Base-by-base conservation (phyloP, 371 early-diverging fungal species). In the Rhizopus stolonifer region DNA sequence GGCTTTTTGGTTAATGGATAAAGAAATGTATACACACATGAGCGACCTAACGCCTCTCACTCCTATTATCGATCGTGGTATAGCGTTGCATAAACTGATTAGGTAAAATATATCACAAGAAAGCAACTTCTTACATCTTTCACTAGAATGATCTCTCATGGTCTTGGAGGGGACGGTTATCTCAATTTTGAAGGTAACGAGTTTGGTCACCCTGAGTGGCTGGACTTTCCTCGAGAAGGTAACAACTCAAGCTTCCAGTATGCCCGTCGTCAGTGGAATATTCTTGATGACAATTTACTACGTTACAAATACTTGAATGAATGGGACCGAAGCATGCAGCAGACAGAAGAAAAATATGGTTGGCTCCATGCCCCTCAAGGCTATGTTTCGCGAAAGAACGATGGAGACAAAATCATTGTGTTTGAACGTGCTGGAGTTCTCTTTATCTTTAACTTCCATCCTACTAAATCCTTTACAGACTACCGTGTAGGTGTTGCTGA, bases 1-100 rank as follows among this genome's bases (percentile, higher is more conserved):
- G 31, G 98, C 96, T 1, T 97, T 97, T 71, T 97, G 98, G 98
- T 70, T 97, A 43, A 97, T 97, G 98, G 98, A 97, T 74, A 91
- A 90, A 77, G 96, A 97, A 70, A 97, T 97, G 98, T 97, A 97
- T 69, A 86, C 85, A 18, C 69, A 88, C 70, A 97, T 97, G 98
- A 91, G 91, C 42, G 89, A 88, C 52, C 45, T 90, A 34, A 82
- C 87, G 2, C 81, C 82, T 19, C 62, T 86, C 40, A 95, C 98
- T 10, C 90, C 95, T 4, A 81, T 91, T 15, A 91, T 97, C 65
- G 95, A 95, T 64, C 90, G 98, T 46, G 98, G 98, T 31, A 64
- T 97, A 42, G 83, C 95, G 14, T 66, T 97, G 58, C 98, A 97
- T 76, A 97, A 97, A 73, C 85, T 97, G 90, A 96, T 96, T 60